Conservation (phyloP, 352 stramenopile genomes). For the Globisporangium rhizosaccharum region DNA sequence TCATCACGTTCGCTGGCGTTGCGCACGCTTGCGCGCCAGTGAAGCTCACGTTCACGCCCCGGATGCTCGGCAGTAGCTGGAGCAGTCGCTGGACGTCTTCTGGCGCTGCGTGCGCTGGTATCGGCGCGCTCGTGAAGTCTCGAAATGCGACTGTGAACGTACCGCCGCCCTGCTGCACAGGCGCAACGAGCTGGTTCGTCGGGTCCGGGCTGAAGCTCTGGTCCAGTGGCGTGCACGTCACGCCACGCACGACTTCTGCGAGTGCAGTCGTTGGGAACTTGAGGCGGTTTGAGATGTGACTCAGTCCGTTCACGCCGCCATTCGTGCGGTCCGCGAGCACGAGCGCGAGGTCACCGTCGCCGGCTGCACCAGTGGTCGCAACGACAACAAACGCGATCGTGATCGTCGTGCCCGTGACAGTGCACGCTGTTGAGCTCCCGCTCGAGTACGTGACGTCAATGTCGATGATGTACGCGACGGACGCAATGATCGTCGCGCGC, state of each 20-base stretch:
- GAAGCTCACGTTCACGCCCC: constrained; percentile 49
- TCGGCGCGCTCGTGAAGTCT: constrained; percentile 56
- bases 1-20: constrained; percentile 53
- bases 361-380: constrained; percentile 25
- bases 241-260: constrained; percentile 46
- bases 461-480: constrained; percentile 54
- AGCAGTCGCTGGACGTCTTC: constrained; percentile 27
- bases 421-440: constrained; percentile 33
- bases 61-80: constrained; percentile 42
- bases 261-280: constrained; percentile 42
- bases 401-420: constrained; percentile 40
- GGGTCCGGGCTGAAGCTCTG: constrained; percentile 39
- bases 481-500: constrained; percentile 30
- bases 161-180: constrained; percentile 38
- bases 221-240: constrained; percentile 44
- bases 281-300: constrained; percentile 58
- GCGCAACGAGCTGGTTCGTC: constrained; percentile 33
- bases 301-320: constrained; percentile 35
- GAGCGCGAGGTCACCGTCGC: constrained; percentile 50
- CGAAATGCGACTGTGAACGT: constrained; percentile 56
- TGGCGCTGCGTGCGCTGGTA: constrained; percentile 36
- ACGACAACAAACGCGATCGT: constrained; percentile 64
- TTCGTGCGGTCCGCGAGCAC: constrained; percentile 52
- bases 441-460: constrained; percentile 47
- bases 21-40: constrained; percentile 56